phyloP scores from a whole-genome alignment of 1,139 yeast genomes.

The Scheffersomyces illinoinensis region DNA sequence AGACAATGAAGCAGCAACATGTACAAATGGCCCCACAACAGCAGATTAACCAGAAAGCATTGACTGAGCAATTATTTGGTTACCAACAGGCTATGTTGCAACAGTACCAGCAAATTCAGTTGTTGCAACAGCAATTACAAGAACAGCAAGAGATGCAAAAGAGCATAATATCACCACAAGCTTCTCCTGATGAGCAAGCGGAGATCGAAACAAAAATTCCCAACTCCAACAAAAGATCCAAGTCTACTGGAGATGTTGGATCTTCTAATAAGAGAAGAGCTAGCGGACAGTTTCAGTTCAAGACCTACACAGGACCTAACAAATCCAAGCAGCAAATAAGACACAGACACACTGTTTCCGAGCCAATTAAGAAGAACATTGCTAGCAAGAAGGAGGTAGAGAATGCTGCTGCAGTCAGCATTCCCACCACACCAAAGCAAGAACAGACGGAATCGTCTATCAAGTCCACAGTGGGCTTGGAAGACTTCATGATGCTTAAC shows the following conservation, averaged over 20 bases:
- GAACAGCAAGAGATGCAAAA: constrained; percentile 4
- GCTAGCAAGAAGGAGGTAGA: background rate
- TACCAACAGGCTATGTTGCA: constrained; percentile 26
- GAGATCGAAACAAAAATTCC: constrained; percentile 5
- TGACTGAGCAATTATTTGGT: constrained; percentile 19
- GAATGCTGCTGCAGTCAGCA: background rate
- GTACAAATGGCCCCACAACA: constrained; percentile 6
- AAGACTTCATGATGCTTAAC: constrained; percentile 34
- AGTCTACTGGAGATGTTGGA: constrained; percentile 17
- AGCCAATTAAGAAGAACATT: constrained; percentile 12
- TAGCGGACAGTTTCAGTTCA: constrained; percentile 37
- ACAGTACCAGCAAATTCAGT: constrained; percentile 27
- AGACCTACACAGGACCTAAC: constrained; percentile 38
- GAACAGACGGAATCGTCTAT: constrained; percentile 2
- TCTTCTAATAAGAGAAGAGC: constrained; percentile 24
- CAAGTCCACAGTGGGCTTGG: constrained; percentile 21
- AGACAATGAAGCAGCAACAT: constrained; percentile 5
- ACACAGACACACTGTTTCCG: constrained; percentile 25
- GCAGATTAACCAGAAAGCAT: constrained; percentile 4
- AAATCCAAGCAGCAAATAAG: constrained; percentile 20
- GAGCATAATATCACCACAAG: constrained; percentile 1
- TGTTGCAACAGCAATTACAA: constrained; percentile 18
- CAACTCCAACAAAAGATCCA: constrained; percentile 22
- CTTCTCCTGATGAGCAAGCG: constrained; percentile 2
- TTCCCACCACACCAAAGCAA: background rate